phyloP scores from a whole-genome alignment of 2,329 filamentous ascomycete species.

The Colletotrichum sansevieriae region DNA sequence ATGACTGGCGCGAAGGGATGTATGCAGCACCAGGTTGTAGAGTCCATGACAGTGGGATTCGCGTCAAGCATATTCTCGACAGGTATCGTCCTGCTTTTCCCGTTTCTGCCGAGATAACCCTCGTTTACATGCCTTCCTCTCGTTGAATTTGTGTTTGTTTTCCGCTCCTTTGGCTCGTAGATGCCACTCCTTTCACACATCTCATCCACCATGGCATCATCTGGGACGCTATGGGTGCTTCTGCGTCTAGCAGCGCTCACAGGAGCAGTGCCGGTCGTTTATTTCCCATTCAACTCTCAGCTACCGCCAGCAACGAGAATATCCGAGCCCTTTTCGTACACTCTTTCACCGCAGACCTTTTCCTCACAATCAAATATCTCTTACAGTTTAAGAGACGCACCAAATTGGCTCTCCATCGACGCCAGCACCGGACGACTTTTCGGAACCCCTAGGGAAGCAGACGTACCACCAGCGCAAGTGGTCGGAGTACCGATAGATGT shows the following conservation, averaged over 20 bases:
- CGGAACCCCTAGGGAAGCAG: conserved; percentile 73
- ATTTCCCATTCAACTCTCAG: conserved; percentile 87
- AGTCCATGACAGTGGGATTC: conserved; percentile 19
- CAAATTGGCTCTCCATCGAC: conserved; percentile 82
- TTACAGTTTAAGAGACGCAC: conserved; percentile 76
- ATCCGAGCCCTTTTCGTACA: conserved; percentile 75
- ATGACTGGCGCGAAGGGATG: conserved; percentile 38
- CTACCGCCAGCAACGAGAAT: conserved; percentile 83
- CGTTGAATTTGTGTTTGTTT: conserved; percentile 40
- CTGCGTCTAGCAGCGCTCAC: conserved; percentile 49
- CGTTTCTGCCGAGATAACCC: conserved; percentile 30
- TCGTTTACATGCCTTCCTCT: conserved; percentile 28
- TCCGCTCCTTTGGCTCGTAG: conserved; percentile 39
- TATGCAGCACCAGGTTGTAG: conserved; percentile 10
- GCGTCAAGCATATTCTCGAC: conserved; percentile 23
- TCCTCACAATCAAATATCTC: conserved; percentile 69
- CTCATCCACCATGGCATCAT: conserved; percentile 48
- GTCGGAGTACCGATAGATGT: conserved; percentile 74
- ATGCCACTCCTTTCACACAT: conserved; percentile 28
- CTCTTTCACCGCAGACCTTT: conserved; percentile 82
- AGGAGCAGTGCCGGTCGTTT: conserved; percentile 57
- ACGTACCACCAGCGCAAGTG: conserved; percentile 62
- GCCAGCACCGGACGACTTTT: conserved; percentile 73
- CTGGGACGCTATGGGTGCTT: conserved; percentile 46
- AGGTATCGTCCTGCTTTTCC: conserved; percentile 26